Percentiles rank a stretch among this genome's conserved stretches.
Evolutionary conservation across 345 rosid species (phyloP).

Genomic region (Eucalyptus virginea): DNA sequence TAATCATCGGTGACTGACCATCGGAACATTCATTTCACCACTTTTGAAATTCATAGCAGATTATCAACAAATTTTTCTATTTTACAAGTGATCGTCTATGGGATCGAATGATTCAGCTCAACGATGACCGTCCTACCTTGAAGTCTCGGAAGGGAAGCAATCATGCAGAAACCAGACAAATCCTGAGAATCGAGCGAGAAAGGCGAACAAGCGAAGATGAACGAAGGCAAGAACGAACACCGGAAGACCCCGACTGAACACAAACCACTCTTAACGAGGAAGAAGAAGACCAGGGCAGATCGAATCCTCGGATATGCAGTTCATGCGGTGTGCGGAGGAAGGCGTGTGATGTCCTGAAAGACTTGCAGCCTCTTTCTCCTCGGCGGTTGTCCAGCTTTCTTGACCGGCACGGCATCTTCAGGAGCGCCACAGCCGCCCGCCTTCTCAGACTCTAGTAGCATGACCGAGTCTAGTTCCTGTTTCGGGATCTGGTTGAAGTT

Average conservation of each 20-base stretch:
- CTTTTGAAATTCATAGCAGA: background rate
- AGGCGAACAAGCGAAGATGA: background rate
- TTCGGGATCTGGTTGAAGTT: slow-evolving; percentile 3
- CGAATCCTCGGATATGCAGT: background rate
- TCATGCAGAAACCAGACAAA: background rate
- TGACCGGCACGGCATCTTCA: background rate
- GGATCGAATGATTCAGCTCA: background rate
- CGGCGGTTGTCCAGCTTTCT: background rate
- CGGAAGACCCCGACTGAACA: background rate
- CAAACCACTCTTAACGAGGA: background rate
- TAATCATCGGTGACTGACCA: background rate
- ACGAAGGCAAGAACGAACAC: background rate
- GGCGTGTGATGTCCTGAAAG: slow-evolving; percentile 41
- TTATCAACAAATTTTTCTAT: background rate
- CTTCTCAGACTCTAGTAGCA: background rate
- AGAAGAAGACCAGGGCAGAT: background rate
- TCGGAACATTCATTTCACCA: background rate
- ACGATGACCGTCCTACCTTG: background rate
- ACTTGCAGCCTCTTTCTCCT: slow-evolving; percentile 35
- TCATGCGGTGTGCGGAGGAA: slow-evolving; percentile 1
- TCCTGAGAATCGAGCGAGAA: background rate
- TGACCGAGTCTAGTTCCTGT: background rate
- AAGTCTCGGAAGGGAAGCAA: background rate
- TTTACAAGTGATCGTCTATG: background rate
- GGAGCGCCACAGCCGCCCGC: background rate